Conservation (phyloP, 768 basidiomycete species). For the Lactarius akahatsu region DNA sequence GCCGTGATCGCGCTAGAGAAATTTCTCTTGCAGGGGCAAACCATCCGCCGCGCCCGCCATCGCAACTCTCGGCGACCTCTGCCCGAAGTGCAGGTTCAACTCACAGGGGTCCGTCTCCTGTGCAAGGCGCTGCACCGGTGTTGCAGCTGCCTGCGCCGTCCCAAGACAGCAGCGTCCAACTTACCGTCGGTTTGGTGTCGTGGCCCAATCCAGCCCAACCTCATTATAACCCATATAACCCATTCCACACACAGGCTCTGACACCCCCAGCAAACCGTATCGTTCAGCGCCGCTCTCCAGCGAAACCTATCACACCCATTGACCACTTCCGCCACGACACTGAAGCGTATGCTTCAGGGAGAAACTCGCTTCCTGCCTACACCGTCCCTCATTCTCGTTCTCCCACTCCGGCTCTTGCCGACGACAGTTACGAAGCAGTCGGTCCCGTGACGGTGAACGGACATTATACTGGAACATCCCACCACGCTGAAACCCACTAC, state of each 20-base stretch:
- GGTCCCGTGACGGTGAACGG: slow-evolving; percentile 55
- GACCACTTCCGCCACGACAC: slow-evolving; percentile 65
- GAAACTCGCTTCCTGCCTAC: slow-evolving; percentile 48
- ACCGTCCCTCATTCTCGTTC: slow-evolving; percentile 65
- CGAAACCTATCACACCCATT: slow-evolving; percentile 36
- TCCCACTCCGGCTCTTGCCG: slow-evolving; percentile 71
- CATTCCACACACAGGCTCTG: slow-evolving; percentile 17
- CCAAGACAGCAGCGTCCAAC: slow-evolving; percentile 1
- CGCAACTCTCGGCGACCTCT: slow-evolving; percentile 16
- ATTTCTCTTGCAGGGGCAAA: too few relatives aligned
- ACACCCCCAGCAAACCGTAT: slow-evolving; percentile 23
- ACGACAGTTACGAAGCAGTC: slow-evolving; percentile 65
- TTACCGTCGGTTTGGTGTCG: slow-evolving; percentile 19
- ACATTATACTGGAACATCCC: slow-evolving; percentile 47
- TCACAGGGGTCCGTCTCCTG: slow-evolving; percentile 7
- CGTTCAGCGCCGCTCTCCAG: slow-evolving; percentile 21
- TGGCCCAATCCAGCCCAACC: slow-evolving; percentile 3
- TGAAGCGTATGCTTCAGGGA: slow-evolving; percentile 69
- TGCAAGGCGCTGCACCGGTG: not conserved
- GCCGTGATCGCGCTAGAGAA: not conserved
- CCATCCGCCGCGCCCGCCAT: slow-evolving; percentile 13
- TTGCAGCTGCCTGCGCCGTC: slow-evolving; percentile 14
- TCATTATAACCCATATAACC: slow-evolving; percentile 4
- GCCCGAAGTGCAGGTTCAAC: slow-evolving; percentile 7
- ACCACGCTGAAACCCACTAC: slow-evolving; percentile 12